Base-by-base conservation (phyloP, 2,329 filamentous ascomycete species). In the Phaeosphaeriaceae sp. region DNA sequence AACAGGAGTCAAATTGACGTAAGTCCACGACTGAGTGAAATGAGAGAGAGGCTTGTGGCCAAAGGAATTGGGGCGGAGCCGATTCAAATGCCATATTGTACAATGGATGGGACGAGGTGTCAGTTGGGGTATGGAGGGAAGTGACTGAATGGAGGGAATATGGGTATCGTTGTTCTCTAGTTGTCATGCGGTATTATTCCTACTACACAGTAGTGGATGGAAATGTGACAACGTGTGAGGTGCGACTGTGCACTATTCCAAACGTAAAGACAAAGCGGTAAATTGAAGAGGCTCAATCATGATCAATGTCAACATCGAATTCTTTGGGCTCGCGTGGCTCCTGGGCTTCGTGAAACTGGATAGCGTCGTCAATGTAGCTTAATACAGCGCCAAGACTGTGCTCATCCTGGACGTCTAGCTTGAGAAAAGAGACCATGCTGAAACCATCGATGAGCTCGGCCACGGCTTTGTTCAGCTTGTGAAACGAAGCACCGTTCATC, bases 401-500 rank as follows among this genome's bases (percentile, higher is more conserved):
- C 76, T 97, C 93, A 64, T 96, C 87, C 59, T 94, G 89, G 21
- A 87, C 88, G 68, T 97, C 90, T 36, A 97, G 79, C 76, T 92
- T 90, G 48, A 97, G 79, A 70, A 96, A 99, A 39, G 90, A 96
- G 11, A 99, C 90, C 90, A 99, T 95, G 77, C 92, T 96, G 76
- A 97, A 99, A 74, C 91, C 94, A 73, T 97, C 94, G 59, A 99
- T 96, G 58, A 99, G 78, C 44, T 89, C 85, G 1, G 90, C 94
- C 4, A 99, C 93, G 0, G 93, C 93, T 53, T 85, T 84, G 71
- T 97, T 97, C 59, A 97, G 77, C 63, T 85, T 83, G 53, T 89
- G 84, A 74, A 96, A 97, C 15, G 89, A 89, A 1, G 84, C 81
- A 3, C 93, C 92, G 42, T 83, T 87, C 88, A 96, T 89, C 50